Evolutionary conservation across 2,329 filamentous ascomycete genomes (phyloP).

Genomic region (Harringtonia lauricola): DNA sequence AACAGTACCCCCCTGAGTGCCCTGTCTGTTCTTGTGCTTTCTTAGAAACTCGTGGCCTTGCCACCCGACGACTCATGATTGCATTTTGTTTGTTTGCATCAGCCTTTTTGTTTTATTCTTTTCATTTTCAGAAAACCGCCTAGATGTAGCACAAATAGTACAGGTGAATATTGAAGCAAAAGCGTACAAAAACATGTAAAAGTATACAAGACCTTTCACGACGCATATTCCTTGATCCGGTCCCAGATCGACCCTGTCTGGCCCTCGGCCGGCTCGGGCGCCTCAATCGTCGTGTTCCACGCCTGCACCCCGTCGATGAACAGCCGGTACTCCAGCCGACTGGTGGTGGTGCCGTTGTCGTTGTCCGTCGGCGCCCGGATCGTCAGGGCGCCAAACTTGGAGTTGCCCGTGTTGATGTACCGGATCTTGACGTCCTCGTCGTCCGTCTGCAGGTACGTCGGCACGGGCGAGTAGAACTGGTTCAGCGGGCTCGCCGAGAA

Average conservation of each 20-base stretch:
- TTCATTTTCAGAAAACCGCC: background rate
- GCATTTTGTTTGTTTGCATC: too few relatives aligned
- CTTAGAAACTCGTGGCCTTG: too few relatives aligned
- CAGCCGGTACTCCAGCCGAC: conserved; percentile 66
- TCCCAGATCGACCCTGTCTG: conserved; percentile 35
- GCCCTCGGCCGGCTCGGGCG: conserved; percentile 23
- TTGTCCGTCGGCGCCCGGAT: conserved; percentile 42
- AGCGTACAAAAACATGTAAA: too few relatives aligned
- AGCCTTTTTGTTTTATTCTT: background rate
- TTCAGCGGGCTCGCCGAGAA: conserved; percentile 85
- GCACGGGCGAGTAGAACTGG: conserved; percentile 84
- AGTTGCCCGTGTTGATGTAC: conserved; percentile 75
- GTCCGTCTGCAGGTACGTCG: conserved; percentile 74
- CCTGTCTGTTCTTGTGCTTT: too few relatives aligned
- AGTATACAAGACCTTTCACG: too few relatives aligned
- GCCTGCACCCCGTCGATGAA: conserved; percentile 71
- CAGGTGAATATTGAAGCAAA: background rate
- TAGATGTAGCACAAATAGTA: too few relatives aligned
- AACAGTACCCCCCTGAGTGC: too few relatives aligned
- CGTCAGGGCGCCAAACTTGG: conserved; percentile 76
- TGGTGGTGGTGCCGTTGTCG: conserved; percentile 50
- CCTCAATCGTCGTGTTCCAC: conserved; percentile 55
- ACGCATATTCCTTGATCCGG: conserved; percentile 14
- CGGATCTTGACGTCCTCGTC: conserved; percentile 75
- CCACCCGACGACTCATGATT: too few relatives aligned